Evolutionary conservation across 768 basidiomycete genomes (phyloP).

Genomic region (Lactarius hatsudake): DNA sequence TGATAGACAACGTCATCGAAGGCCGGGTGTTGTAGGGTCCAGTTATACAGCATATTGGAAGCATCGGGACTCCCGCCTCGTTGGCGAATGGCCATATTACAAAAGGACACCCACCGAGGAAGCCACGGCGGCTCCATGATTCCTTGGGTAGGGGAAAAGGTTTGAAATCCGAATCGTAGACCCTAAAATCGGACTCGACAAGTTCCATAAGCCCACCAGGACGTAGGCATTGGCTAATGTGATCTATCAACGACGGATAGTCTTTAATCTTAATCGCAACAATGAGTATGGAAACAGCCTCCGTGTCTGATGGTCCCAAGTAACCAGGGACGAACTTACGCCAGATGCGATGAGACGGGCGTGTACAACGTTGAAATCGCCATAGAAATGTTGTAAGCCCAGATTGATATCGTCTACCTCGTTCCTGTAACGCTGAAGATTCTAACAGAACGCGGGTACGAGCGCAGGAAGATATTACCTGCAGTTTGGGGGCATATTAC

Average conservation of each 20-base stretch:
- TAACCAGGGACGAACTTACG: conserved; percentile 41
- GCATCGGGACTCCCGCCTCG: conserved; percentile 66
- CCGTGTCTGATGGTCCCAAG: conserved; percentile 1
- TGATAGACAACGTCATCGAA: conserved; percentile 59
- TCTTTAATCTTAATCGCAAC: conserved; percentile 55
- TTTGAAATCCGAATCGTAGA: conserved; percentile 51
- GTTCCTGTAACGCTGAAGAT: conserved; percentile 46
- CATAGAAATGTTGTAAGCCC: conserved; percentile 78
- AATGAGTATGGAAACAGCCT: background rate
- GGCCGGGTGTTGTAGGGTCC: conserved; percentile 51
- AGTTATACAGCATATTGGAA: conserved; percentile 51
- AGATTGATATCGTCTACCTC: conserved; percentile 86
- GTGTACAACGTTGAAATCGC: conserved; percentile 74
- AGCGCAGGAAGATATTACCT: conserved; percentile 42
- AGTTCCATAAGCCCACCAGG: conserved; percentile 68
- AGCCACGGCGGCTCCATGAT: conserved; percentile 53
- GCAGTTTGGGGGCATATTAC: conserved; percentile 67
- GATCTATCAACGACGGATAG: conserved; percentile 59
- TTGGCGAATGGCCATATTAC: conserved; percentile 48
- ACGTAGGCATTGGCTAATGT: conserved; percentile 62
- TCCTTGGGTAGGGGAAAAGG: conserved; percentile 43
- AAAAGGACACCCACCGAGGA: conserved; percentile 58
- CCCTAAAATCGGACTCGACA: conserved; percentile 65
- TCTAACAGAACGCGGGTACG: conserved; percentile 2
- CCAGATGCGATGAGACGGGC: conserved; percentile 70